phyloP scores from a whole-genome alignment of 495 filamentous ascomycete genomes.

The Penicillium longicatenatum region DNA sequence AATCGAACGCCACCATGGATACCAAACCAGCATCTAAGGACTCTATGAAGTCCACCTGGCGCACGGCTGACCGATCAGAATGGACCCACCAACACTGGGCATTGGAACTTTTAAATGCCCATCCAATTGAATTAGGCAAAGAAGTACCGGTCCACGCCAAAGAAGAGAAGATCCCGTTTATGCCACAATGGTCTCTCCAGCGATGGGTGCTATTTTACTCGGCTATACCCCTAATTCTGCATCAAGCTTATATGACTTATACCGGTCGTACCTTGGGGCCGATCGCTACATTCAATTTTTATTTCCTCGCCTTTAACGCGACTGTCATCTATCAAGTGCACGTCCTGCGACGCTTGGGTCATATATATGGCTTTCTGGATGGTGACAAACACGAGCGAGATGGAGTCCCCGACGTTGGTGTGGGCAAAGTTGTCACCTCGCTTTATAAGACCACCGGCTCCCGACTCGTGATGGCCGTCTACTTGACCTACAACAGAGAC shows the following conservation, averaged over 20 bases:
- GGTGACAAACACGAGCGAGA: conserved; percentile 37
- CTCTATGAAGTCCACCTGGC: conserved; percentile 50
- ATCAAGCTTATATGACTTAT: conserved; percentile 35
- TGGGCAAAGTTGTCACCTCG: conserved; percentile 30
- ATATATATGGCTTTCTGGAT: conserved; percentile 33
- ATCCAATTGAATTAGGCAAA: conserved; percentile 35
- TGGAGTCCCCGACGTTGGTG: conserved; percentile 33
- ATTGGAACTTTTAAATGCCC: conserved; percentile 37
- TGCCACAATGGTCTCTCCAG: conserved; percentile 42
- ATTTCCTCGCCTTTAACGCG: conserved; percentile 39
- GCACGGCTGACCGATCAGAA: conserved; percentile 29
- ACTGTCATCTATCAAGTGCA: conserved; percentile 40
- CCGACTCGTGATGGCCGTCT: conserved; percentile 29
- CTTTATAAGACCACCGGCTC: conserved; percentile 38
- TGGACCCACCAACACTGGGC: conserved; percentile 41
- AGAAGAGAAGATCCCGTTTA: conserved; percentile 39
- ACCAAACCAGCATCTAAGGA: conserved; percentile 37
- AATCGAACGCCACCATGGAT: conserved; percentile 21
- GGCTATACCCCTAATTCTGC: conserved; percentile 35
- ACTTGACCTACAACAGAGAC: conserved; percentile 28
- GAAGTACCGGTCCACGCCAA: conserved; percentile 41
- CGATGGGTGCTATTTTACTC: conserved; percentile 44
- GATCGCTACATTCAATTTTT: conserved; percentile 38
- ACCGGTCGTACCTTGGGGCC: conserved; percentile 34
- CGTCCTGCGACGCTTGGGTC: conserved; percentile 32